Evolutionary conservation across 2,329 filamentous ascomycete species (phyloP), one percentile per base, ranked within the genome.

Genomic region (Hypoxylon sp.): DNA sequence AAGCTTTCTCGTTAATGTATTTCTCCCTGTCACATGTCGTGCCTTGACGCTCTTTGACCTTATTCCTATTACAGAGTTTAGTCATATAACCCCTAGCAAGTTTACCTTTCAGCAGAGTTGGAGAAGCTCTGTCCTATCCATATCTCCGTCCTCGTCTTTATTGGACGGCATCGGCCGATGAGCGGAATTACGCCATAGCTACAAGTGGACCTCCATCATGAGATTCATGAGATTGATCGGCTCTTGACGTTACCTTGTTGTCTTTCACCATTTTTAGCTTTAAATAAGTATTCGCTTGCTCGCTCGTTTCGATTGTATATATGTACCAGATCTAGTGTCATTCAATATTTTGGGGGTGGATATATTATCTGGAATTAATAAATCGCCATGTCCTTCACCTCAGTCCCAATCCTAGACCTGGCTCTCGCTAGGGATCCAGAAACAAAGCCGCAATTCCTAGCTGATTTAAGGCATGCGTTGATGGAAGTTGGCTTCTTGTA

Each of bases 401-500:
- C 82, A 2, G 85, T 96, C 50, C 91, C 91, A 1, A 82, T 94
- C 42, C 79, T 96, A 25, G 89, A 93, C 67, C 79, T 95, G 52
- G 82, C 87, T 9, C 75, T 81, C 15, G 87, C 90, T 27, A 75
- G 78, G 57, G 73, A 84, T 60, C 78, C 82, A 12, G 73, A 75
- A 4, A 86, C 88, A 0, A 95, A 94, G 71, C 80, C 88, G 2
- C 74, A 73, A 21, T 94, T 96, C 63, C 80, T 95, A 0, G 71
- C 75, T 1, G 78, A 89, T 44, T 78, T 96, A 21, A 87, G 88
- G 11, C 77, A 88, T 70, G 89, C 90, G 0, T 74, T 96, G 21
- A 82, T 96, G 63, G 88, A 93, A 68, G 89, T 95, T n/a, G 91
- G 91, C 1, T 96, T 96, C 65, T 71, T 95, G 15, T 96, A 96